These are phyloP conservation scores for Clavariopsis aquatica DNA, from an alignment of 495 filamentous ascomycete species.

Conservation along the genomic window DNA sequence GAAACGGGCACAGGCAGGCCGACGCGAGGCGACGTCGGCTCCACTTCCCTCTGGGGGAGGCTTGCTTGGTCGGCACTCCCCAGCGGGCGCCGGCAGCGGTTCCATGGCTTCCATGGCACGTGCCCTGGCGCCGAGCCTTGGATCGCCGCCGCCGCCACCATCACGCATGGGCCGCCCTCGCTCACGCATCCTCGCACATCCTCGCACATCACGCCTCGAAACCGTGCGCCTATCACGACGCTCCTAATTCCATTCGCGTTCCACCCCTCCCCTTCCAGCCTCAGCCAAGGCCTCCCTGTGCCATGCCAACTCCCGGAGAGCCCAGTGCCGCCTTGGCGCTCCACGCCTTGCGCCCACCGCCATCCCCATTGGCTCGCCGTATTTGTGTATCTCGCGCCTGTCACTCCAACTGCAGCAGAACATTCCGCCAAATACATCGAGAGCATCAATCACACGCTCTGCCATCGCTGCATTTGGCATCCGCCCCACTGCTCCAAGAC, in stretches of 20 bases:
- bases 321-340: constrained; percentile 27
- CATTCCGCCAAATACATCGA: constrained; percentile 17
- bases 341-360: constrained; percentile 6
- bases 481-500: constrained; percentile 14
- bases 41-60: background rate
- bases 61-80: too few relatives aligned
- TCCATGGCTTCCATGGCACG: too few relatives aligned
- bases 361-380: constrained; percentile 18
- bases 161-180: background rate
- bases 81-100: background rate
- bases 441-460: constrained; percentile 16
- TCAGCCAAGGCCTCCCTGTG: constrained; percentile 22
- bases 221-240: constrained; percentile 20
- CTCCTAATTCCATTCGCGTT: constrained; percentile 6
- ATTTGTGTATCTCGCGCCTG: constrained; percentile 17
- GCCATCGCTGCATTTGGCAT: background rate
- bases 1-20: constrained; percentile 10
- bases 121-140: background rate
- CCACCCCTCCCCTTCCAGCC: constrained; percentile 8
- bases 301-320: constrained; percentile 14
- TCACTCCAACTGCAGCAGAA: constrained; percentile 32
- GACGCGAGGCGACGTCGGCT: constrained; percentile 11
- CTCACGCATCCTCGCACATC: background rate
- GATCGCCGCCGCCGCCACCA: background rate
- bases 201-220: constrained; percentile 4